Conservation (phyloP, 2,329 filamentous ascomycete species). For the Aureobasidium sp. region DNA sequence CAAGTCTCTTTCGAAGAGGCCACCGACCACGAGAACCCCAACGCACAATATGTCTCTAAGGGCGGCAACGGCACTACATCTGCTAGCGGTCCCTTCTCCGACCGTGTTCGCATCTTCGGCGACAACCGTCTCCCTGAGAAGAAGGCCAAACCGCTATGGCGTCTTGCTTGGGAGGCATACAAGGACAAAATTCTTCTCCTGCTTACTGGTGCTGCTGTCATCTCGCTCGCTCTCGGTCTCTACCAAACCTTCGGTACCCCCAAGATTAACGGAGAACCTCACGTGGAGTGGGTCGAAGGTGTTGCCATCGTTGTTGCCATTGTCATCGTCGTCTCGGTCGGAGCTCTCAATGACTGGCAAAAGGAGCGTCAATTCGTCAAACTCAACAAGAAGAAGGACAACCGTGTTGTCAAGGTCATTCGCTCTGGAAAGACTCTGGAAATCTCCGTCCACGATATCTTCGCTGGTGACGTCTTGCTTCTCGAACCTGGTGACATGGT, state of each 20-base stretch:
- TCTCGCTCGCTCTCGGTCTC: conserved; percentile 65
- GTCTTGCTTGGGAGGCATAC: conserved; percentile 72
- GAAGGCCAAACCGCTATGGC: conserved; percentile 60
- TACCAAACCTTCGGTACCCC: conserved; percentile 58
- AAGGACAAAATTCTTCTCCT: conserved; percentile 74
- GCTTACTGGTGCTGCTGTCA: conserved; percentile 60
- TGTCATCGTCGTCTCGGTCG: conserved; percentile 64
- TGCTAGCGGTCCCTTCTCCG: conserved; percentile 37
- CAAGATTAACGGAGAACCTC: conserved; percentile 45
- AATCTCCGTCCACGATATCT: conserved; percentile 60
- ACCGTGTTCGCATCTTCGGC: conserved; percentile 62
- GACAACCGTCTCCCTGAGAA: conserved; percentile 61
- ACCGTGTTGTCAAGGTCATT: conserved; percentile 63
- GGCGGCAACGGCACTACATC: neutral
- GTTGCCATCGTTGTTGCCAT: conserved; percentile 73
- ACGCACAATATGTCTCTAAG: neutral
- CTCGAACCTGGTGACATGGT: conserved; percentile 66
- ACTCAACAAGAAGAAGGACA: conserved; percentile 70
- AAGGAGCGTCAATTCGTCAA: conserved; percentile 76
- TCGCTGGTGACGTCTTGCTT: conserved; percentile 66
- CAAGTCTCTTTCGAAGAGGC: conserved; percentile 60
- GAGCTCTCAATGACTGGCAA: conserved; percentile 73
- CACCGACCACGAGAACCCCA: conserved; percentile 21
- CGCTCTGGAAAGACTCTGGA: conserved; percentile 64
- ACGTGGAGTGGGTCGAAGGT: conserved; percentile 73